Evolutionary conservation across 257 asterid species (phyloP).

Genomic region (Penstemon davidsonii): DNA sequence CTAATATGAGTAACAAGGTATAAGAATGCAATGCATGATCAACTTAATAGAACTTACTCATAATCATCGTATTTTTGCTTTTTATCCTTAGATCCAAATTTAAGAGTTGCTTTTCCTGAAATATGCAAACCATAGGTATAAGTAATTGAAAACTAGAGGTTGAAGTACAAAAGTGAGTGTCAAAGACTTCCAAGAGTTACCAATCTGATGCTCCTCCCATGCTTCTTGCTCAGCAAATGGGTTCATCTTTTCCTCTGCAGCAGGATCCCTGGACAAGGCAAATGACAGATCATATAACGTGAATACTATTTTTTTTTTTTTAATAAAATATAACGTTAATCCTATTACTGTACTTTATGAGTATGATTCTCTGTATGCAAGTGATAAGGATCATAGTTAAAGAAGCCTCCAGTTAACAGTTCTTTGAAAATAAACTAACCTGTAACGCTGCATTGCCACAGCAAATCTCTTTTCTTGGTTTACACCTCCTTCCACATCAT

Average conservation of each 20-base stretch:
- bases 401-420: background rate
- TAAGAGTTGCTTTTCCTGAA: constrained; percentile 86
- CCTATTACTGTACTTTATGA: background rate
- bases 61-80: constrained; percentile 62
- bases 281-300: background rate
- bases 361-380: background rate
- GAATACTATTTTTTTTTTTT: no score
- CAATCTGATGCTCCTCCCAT: constrained; percentile 99
- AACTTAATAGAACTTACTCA: constrained; percentile 60
- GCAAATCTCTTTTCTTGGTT: constrained; percentile 60
- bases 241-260: constrained; percentile 88
- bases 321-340: background rate
- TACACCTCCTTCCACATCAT: constrained; percentile 54
- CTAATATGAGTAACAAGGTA: no score
- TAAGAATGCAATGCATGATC: background rate
- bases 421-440: constrained; percentile 27
- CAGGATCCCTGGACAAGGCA: constrained; percentile 34
- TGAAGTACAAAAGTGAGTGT: constrained; percentile 15
- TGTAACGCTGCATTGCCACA: constrained; percentile 49
- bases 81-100: constrained; percentile 74
- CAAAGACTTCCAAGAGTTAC: constrained; percentile 35
- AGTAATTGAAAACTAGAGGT: constrained; percentile 27
- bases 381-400: background rate
- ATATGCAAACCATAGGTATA: constrained; percentile 24
- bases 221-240: constrained; percentile 99